Base-by-base conservation (phyloP, 768 basidiomycete genomes). In the Coprinopsis sp. region DNA sequence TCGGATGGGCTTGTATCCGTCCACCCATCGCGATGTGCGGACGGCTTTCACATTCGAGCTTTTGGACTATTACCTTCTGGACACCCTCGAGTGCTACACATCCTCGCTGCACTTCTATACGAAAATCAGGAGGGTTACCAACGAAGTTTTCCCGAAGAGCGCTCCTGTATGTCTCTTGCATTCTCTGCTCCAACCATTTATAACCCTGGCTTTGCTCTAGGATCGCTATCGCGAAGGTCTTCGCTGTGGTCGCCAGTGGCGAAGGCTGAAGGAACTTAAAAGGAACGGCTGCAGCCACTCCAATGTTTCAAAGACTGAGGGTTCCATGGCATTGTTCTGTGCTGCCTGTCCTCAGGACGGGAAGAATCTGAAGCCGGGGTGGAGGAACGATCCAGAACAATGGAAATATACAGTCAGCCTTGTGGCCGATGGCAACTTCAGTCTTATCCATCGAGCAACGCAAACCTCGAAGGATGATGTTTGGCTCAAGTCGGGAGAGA, bases 71-170 rank as follows among this genome's bases (percentile, higher is more conserved):
- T 53, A 50, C 14, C 47, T 52, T 0, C 7, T 56, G 1, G 28
- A 36, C 1, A 53, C 49, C 22, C 46, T 59, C 0, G 58, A 61
- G 46, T 54, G 51, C 29, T 53, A 56, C n/a, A 44, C 51, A 1
- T 49, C 54, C 4, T 46, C 47, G 1, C 52, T 54, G 28, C 54
- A 57, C 8, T 56, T 55, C 29, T 54, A 50, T 28, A 24, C 50
- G 5, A 55, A 53, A 19, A 33, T 62, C 0, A 33, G 54, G 0
- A 42, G 57, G 1, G 3, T 45, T 13, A 61, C 58, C 2, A 47
- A 49, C 28, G 46, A 51, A 5, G 41, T 50, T 19, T 51, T 50
- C 19, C 56, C 56, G 0, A 34, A 47, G 4, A 4, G 27, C 0
- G 52, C 55, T 2, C 50, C 49, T 14, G 43, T 44, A 33, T 7